Conservation (phyloP, 768 basidiomycete genomes). For the Gloeopeniophorella convolvens region DNA sequence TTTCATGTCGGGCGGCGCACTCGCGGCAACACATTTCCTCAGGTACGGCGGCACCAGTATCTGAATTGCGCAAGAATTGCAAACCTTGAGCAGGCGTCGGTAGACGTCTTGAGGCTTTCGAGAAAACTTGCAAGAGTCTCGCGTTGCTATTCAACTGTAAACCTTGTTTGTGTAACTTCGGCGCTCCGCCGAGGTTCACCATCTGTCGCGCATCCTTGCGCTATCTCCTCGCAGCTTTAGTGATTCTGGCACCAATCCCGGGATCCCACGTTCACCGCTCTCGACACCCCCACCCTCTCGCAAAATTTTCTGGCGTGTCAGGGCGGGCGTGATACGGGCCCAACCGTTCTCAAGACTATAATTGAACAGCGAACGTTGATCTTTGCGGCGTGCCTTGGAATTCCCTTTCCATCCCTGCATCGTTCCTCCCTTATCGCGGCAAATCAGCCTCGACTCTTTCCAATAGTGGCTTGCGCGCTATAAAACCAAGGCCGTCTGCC, state of each 20-base stretch:
- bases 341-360: no score
- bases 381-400: no score
- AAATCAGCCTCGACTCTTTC: constrained; percentile 5
- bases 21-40: no score
- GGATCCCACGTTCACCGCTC: constrained; percentile 2
- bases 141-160: constrained; percentile 7
- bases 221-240: not conserved
- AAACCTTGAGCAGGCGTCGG: no score
- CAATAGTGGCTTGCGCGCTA: constrained; percentile 1
- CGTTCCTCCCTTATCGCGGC: constrained; percentile 4
- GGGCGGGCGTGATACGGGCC: no score
- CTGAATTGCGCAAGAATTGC: no score
- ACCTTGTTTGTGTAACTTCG: constrained; percentile 4
- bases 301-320: no score
- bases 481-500: constrained; percentile 1
- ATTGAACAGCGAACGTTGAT: no score
- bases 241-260: constrained; percentile 9
- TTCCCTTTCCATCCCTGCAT: not conserved
- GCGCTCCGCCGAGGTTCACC: not conserved
- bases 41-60: no score
- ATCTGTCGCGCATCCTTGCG: not conserved
- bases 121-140: not conserved
- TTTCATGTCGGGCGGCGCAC: no score
- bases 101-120: not conserved
- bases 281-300: no score